Evolutionary conservation across 306 rosid genomes (phyloP).

Genomic region (Castanea crenata): DNA sequence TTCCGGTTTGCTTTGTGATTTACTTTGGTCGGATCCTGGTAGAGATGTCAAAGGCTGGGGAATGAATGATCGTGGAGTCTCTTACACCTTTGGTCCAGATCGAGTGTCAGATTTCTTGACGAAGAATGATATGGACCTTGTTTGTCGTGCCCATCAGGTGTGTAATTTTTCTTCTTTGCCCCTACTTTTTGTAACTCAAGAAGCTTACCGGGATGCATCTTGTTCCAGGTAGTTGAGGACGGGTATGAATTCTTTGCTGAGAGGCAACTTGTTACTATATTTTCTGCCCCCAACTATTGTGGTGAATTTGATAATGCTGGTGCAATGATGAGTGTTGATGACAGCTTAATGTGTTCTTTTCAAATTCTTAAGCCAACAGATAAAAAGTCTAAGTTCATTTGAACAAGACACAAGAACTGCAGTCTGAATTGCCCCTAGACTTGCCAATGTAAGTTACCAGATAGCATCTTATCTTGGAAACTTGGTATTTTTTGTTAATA

Average conservation of each 20-base stretch:
- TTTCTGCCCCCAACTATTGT: constrained; percentile 45
- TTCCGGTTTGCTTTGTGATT: constrained; percentile 40
- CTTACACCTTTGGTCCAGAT: constrained; percentile 38
- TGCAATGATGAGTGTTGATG: constrained; percentile 43
- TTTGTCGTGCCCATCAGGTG: constrained; percentile 44
- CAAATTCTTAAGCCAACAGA: constrained; percentile 42
- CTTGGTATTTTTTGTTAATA: not conserved
- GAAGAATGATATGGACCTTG: constrained; percentile 42
- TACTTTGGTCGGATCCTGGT: constrained; percentile 44
- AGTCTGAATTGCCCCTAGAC: constrained; percentile 1
- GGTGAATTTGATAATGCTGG: constrained; percentile 47
- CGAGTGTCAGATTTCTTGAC: constrained; percentile 34
- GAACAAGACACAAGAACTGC: constrained; percentile 10
- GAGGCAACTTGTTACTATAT: constrained; percentile 43
- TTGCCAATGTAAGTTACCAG: constrained; percentile 18
- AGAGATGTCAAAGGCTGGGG: constrained; percentile 47
- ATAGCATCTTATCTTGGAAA: not conserved
- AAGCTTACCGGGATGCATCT: not conserved
- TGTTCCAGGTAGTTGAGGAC: constrained; percentile 42
- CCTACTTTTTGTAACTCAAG: not conserved
- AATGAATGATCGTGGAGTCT: constrained; percentile 45
- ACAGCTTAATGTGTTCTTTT: constrained; percentile 43
- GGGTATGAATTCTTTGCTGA: constrained; percentile 48
- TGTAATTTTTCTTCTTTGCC: not conserved
- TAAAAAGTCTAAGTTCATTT: constrained; percentile 25